Evolutionary conservation across 257 asterid genomes (phyloP).

Genomic region (Pogostemon cablin): DNA sequence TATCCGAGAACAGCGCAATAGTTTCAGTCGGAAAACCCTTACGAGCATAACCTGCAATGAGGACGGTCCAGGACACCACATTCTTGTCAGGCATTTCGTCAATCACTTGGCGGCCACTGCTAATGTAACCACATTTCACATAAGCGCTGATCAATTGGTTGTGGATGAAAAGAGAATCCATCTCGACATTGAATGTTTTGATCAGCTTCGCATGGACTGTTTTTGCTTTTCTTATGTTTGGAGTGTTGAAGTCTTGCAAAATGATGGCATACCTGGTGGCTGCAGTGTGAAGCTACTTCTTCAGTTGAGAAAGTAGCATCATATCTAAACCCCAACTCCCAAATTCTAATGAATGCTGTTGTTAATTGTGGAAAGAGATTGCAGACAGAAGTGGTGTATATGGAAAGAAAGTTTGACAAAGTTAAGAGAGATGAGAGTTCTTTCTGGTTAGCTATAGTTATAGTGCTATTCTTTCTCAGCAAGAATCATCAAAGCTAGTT

Average conservation of each 20-base stretch:
- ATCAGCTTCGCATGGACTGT: slow-evolving; percentile 53
- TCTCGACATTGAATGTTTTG: slow-evolving; percentile 34
- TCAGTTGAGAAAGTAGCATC: slow-evolving; percentile 41
- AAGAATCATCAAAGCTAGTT: too few relatives aligned
- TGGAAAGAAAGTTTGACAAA: background rate
- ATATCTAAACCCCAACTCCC: background rate
- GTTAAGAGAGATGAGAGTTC: background rate
- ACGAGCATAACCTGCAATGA: slow-evolving; percentile 66
- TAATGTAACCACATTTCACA: slow-evolving; percentile 54
- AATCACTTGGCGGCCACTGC: slow-evolving; percentile 49
- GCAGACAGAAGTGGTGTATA: background rate
- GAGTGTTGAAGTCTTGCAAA: slow-evolving; percentile 44
- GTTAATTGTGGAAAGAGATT: background rate
- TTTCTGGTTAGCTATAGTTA: background rate
- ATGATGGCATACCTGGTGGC: slow-evolving; percentile 35
- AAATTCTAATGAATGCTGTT: too few relatives aligned
- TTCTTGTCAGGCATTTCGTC: slow-evolving; percentile 71
- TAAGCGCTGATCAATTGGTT: slow-evolving; percentile 59
- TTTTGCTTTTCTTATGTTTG: slow-evolving; percentile 40
- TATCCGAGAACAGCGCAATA: slow-evolving; percentile 47
- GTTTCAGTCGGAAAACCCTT: slow-evolving; percentile 60
- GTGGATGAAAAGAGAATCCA: slow-evolving; percentile 46
- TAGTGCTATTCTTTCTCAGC: background rate
- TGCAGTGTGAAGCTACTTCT: slow-evolving; percentile 39
- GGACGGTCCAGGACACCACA: slow-evolving; percentile 74